Conservation (phyloP, 768 basidiomycete genomes). For the Tricholoma furcatifolium region DNA sequence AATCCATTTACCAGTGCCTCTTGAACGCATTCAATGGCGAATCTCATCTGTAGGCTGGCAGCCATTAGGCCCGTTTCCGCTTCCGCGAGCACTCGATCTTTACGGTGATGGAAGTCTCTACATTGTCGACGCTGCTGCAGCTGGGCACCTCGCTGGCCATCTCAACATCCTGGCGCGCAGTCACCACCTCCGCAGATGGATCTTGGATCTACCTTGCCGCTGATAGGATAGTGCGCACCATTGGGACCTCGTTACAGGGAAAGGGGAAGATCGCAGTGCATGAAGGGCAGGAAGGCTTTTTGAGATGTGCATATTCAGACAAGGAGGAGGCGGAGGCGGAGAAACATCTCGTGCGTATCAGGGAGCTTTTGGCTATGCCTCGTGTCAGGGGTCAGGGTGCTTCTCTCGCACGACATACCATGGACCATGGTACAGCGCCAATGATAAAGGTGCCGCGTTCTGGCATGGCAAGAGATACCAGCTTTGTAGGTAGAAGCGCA, state of each 20-base stretch:
- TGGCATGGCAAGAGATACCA: constrained; percentile 20
- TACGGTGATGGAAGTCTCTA: constrained; percentile 60
- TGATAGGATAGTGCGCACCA: constrained; percentile 60
- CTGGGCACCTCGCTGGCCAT: constrained; percentile 57
- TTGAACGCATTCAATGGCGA: constrained; percentile 15
- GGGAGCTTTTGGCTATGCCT: constrained; percentile 33
- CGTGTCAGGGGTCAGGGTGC: constrained; percentile 43
- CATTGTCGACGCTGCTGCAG: constrained; percentile 56
- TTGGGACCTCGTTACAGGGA: constrained; percentile 46
- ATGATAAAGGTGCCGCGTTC: constrained; percentile 32
- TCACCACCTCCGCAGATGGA: constrained; percentile 48
- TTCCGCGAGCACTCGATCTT: constrained; percentile 47
- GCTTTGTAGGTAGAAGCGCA: no score
- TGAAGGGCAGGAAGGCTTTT: constrained; percentile 18
- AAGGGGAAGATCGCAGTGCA: constrained; percentile 37
- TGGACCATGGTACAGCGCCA: constrained; percentile 48
- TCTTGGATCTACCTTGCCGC: constrained; percentile 56
- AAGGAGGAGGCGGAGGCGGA: constrained; percentile 40
- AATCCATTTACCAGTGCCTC: constrained; percentile 8
- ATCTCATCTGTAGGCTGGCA: constrained; percentile 14
- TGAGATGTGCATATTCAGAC: constrained; percentile 42
- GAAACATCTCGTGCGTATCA: constrained; percentile 33
- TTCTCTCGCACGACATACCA: constrained; percentile 57
- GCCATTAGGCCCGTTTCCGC: constrained; percentile 17
- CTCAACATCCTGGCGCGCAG: constrained; percentile 53